Evolutionary conservation across 2,329 filamentous ascomycete species (phyloP).

Genomic region (Colletotrichum viniferum): DNA sequence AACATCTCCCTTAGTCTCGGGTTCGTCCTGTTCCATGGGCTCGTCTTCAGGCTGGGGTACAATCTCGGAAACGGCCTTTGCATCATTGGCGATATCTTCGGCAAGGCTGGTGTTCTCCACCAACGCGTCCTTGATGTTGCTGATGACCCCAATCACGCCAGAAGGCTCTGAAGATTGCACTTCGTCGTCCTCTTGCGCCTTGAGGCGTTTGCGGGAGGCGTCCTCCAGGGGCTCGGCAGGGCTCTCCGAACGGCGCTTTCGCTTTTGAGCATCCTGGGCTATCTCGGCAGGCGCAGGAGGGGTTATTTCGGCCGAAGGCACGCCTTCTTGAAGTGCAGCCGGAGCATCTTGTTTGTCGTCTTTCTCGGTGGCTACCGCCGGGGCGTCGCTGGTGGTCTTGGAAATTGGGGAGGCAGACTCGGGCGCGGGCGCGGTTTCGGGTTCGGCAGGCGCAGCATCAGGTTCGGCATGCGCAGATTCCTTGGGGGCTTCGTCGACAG

Average conservation of each 20-base stretch:
- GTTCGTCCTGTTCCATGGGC: background rate
- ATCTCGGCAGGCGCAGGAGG: constrained; percentile 15
- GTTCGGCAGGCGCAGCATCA: background rate
- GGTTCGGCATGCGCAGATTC: background rate
- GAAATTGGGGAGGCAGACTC: background rate
- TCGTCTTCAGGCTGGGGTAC: background rate
- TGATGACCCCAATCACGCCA: background rate
- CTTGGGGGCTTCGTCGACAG: background rate
- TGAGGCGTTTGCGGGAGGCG: constrained; percentile 59
- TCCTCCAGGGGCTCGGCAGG: constrained; percentile 61
- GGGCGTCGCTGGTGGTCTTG: background rate
- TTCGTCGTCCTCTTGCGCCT: constrained; percentile 36
- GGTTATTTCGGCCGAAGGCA: background rate
- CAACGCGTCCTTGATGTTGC: background rate
- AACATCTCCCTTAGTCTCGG: background rate
- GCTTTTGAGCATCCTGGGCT: constrained; percentile 62
- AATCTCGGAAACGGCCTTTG: background rate
- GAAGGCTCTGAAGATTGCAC: background rate
- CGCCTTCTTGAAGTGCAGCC: background rate
- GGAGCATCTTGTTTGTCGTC: background rate
- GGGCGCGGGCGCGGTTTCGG: background rate
- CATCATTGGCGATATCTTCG: constrained; percentile 13
- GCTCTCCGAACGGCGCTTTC: constrained; percentile 70
- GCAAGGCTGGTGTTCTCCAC: constrained; percentile 2
- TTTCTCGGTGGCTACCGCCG: background rate